A percentile compares a stretch with the other conserved stretches of the same genome.
Evolutionary conservation across 2,329 filamentous ascomycete genomes (phyloP).

Genomic region (Colletotrichum sublineola): DNA sequence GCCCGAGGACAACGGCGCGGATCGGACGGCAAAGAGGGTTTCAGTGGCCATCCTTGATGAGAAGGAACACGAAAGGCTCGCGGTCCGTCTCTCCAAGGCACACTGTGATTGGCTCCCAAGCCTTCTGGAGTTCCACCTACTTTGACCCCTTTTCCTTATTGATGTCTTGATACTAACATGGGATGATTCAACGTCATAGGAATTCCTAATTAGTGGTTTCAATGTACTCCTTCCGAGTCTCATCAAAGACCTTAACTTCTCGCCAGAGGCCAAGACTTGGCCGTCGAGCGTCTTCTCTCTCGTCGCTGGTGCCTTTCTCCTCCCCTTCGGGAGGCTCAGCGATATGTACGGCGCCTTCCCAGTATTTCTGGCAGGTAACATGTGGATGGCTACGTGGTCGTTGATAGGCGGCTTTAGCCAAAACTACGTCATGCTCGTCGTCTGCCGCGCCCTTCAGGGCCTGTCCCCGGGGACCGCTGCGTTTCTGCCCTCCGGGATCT

Average conservation of each 20-base stretch:
- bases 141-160: neutral
- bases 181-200: neutral
- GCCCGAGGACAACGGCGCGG: neutral
- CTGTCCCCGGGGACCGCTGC: constrained; percentile 20
- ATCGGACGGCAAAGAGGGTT: neutral
- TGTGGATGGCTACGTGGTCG: constrained; percentile 15
- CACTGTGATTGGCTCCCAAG: no score
- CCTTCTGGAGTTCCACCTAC: no score
- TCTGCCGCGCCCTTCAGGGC: constrained; percentile 19
- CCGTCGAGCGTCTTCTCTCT: constrained; percentile 20
- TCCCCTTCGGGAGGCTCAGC: constrained; percentile 12
- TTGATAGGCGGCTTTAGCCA: constrained; percentile 23
- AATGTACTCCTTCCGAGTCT: constrained; percentile 3
- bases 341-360: constrained; percentile 16
- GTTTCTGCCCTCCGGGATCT: constrained; percentile 16
- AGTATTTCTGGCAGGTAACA: constrained; percentile 5
- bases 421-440: constrained; percentile 13
- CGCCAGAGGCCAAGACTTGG: neutral
- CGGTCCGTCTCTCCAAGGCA: neutral
- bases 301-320: neutral
- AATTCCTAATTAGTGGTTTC: constrained; percentile 8
- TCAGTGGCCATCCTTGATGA: neutral
- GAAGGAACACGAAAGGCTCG: neutral
- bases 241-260: constrained; percentile 11
- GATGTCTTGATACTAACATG: neutral